Base-by-base conservation (phyloP, 495 filamentous ascomycete species). In the Aspergillus biplanus region DNA sequence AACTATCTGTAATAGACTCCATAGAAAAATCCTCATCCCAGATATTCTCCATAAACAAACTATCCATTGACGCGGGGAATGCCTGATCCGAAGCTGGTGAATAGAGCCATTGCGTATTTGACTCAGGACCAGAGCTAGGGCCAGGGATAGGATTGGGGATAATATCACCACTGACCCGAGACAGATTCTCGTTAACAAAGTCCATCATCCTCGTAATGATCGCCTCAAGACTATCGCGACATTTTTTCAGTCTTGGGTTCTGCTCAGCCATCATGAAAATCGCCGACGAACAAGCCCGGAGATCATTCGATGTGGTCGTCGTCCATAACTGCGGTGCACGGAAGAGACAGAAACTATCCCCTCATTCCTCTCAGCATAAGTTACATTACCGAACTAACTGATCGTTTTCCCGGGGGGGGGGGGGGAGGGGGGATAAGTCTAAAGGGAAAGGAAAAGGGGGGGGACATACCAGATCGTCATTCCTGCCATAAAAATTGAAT, bases 261-360 rank as follows among this genome's bases (percentile, higher is more conserved):
- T 73, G 71, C 65, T 80, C 78, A 8, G 73, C 76, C 75, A 80
- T 79, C 16, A 79, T 71, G 56, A 73, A 78, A 7, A 80, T 58
- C 5, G 73, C 70, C 3, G 71, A 68, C 0, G 75, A 79, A 58
- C 74, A 79, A 13, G 77, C 78, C n/a, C 78, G 72, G 3, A 78
- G 62, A 46, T 78, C 75, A 50, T 78, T 76, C 3, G 73, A 75
- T 5, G 76, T 65, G 8, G 66, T 67, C 12, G 74, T 60, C 1
- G 75, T 74, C 75, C 75, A 80, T 16, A 79, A 66, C 15, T 37
- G 32, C 3, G 68, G 68, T 16, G 63, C 63, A 21, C 69, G 64
- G 27, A 71, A 67, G 5, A 71, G 61, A 42, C 69, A 71, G 39
- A 68, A 66, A 55, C 69, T 71, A 39, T 39, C 13, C 21, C 21